Conservation (phyloP, 495 filamentous ascomycete species). For the Neurospora sp. region DNA sequence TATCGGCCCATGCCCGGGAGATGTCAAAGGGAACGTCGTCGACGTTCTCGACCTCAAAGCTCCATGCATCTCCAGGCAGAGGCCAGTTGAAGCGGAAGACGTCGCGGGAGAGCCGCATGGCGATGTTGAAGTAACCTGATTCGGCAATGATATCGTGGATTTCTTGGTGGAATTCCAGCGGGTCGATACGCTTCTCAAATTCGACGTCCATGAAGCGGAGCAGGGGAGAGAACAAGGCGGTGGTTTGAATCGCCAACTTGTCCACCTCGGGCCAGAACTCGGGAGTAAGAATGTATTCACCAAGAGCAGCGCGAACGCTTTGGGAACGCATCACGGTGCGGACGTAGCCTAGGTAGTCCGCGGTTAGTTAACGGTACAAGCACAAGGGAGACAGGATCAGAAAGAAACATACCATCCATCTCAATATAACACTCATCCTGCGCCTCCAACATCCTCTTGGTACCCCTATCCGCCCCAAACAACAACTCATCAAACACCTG, state of each 20-base stretch:
- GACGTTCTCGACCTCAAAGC: conserved; percentile 24
- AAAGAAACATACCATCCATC: conserved; percentile 29
- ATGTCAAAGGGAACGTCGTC: conserved; percentile 23
- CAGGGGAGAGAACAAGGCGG: conserved; percentile 31
- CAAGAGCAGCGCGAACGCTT: conserved; percentile 17
- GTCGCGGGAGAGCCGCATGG: conserved; percentile 31
- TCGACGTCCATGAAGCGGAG: conserved; percentile 24
- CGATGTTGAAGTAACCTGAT: conserved; percentile 34
- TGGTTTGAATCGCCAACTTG: conserved; percentile 27
- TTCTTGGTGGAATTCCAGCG: conserved; percentile 27
- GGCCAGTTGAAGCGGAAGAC: conserved; percentile 35
- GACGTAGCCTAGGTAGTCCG: conserved; percentile 23
- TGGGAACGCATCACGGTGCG: conserved; percentile 29
- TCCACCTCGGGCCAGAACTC: conserved; percentile 34
- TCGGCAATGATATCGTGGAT: conserved; percentile 34
- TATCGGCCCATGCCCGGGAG: conserved; percentile 14
- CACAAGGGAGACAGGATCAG: too few relatives aligned
- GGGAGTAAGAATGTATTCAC: conserved; percentile 18
- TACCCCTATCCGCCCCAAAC: conserved; percentile 26
- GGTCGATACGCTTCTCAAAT: conserved; percentile 3
- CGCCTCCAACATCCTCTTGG: conserved; percentile 22
- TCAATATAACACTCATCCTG: conserved; percentile 22
- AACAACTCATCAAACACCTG: conserved; percentile 34
- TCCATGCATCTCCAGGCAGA: conserved; percentile 29
- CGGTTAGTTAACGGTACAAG: too few relatives aligned